A percentile compares a stretch with the other conserved stretches of the same genome.
phyloP scores from a whole-genome alignment of 192 early-diverging fungal genomes.

The Spinellus fusiger region DNA sequence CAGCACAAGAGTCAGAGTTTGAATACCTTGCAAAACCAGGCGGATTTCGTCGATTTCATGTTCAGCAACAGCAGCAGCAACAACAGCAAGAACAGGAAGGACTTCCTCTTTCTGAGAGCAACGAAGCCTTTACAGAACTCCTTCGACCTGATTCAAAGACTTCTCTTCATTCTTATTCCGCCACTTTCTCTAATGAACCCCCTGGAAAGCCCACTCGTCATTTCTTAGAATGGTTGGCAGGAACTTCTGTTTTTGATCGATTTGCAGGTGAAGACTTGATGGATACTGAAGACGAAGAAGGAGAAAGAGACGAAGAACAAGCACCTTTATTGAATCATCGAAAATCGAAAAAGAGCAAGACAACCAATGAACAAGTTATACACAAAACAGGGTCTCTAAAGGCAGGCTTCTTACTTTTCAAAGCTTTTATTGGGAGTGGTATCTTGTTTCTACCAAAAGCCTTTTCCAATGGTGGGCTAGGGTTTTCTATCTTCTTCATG shows the following conservation, averaged over 20 bases:
- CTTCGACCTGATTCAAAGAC: slow-evolving; percentile 18
- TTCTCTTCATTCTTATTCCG: no score
- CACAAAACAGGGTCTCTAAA: slow-evolving; percentile 55
- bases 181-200: no score
- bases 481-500: slow-evolving; percentile 53
- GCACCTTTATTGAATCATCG: background rate
- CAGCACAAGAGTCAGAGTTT: slow-evolving; percentile 44
- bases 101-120: no score
- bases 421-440: slow-evolving; percentile 54
- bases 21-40: slow-evolving; percentile 76
- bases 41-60: slow-evolving; percentile 83
- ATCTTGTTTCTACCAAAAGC: slow-evolving; percentile 36
- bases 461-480: slow-evolving; percentile 55
- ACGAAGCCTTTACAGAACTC: slow-evolving; percentile 16
- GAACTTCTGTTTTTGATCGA: slow-evolving; percentile 92
- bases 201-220: no score
- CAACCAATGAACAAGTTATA: slow-evolving; percentile 27
- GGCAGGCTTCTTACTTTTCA: slow-evolving; percentile 68
- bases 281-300: slow-evolving; percentile 56
- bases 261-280: slow-evolving; percentile 92
- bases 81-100: slow-evolving; percentile 34
- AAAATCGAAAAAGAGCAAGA: slow-evolving; percentile 16
- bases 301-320: background rate
- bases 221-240: slow-evolving; percentile 72
- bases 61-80: slow-evolving; percentile 62